Evolutionary conservation across 306 rosid genomes (phyloP).

Genomic region (Benincasa hispida): DNA sequence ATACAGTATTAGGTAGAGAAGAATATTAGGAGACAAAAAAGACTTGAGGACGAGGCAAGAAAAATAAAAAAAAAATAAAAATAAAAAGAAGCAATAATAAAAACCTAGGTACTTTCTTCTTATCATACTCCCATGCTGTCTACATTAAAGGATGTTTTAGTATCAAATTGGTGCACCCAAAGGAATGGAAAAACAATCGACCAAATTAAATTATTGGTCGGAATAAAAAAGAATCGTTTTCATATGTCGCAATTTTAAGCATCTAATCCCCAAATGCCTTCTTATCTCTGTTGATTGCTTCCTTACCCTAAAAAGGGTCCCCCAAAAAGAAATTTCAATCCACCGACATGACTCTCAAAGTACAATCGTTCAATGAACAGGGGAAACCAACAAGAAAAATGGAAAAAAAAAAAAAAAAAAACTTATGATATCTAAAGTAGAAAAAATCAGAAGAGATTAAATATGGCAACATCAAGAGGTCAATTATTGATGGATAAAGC

Average conservation of each 20-base stretch:
- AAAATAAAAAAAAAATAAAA: too few species aligned
- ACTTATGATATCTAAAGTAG: not conserved
- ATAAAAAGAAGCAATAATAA: not conserved
- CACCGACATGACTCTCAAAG: not conserved
- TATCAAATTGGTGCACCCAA: not conserved
- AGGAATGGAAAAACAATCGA: not conserved
- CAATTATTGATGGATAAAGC: not conserved
- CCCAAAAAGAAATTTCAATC: not conserved
- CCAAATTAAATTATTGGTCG: not conserved
- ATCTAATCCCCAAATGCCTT: slow-evolving; percentile 8
- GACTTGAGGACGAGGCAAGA: not conserved
- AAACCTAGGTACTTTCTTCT: not conserved
- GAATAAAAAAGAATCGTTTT: not conserved
- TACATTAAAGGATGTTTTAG: not conserved
- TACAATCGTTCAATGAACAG: not conserved
- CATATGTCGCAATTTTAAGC: not conserved
- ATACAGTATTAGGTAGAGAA: not conserved
- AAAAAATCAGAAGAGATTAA: not conserved
- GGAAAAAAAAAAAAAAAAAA: not conserved
- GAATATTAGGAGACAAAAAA: slow-evolving; percentile 1
- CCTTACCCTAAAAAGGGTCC: not conserved
- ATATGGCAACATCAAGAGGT: not conserved
- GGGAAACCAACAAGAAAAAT: not conserved
- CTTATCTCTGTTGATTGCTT: not conserved
- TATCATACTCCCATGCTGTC: not conserved